Conservation (phyloP, 176 grass and related monocot species). For the Raddia distichophylla region DNA sequence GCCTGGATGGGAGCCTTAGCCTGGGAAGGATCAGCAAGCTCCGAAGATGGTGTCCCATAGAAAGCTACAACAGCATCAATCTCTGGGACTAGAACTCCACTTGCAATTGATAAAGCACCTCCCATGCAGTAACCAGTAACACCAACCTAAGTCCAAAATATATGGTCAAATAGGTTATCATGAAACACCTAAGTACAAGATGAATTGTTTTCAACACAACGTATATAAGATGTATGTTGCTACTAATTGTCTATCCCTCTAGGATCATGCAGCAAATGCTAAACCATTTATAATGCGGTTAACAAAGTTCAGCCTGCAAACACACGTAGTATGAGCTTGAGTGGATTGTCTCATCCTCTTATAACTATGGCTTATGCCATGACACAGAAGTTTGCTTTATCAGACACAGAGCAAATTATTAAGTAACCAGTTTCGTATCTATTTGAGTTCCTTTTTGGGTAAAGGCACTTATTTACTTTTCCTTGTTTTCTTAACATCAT, state of each 20-base stretch:
- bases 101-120: constrained; percentile 90
- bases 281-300: neutral
- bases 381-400: neutral
- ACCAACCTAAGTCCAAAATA: constrained; percentile 62
- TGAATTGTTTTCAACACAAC: neutral
- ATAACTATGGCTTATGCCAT: neutral
- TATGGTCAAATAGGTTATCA: constrained; percentile 29
- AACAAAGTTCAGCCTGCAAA: neutral
- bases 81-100: constrained; percentile 82
- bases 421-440: neutral
- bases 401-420: neutral
- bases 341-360: neutral
- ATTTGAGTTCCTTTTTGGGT: neutral
- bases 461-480: neutral
- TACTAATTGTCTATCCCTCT: neutral
- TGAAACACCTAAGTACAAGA: neutral
- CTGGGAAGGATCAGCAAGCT: constrained; percentile 83
- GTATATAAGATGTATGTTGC: neutral
- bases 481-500: neutral
- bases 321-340: neutral
- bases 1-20: constrained; percentile 90
- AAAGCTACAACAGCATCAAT: constrained; percentile 95
- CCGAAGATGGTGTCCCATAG: constrained; percentile 75
- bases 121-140: constrained; percentile 95
- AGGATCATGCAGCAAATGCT: neutral